Evolutionary conservation across 2,329 filamentous ascomycete species (phyloP).

Genomic region (Clonostachys solani): DNA sequence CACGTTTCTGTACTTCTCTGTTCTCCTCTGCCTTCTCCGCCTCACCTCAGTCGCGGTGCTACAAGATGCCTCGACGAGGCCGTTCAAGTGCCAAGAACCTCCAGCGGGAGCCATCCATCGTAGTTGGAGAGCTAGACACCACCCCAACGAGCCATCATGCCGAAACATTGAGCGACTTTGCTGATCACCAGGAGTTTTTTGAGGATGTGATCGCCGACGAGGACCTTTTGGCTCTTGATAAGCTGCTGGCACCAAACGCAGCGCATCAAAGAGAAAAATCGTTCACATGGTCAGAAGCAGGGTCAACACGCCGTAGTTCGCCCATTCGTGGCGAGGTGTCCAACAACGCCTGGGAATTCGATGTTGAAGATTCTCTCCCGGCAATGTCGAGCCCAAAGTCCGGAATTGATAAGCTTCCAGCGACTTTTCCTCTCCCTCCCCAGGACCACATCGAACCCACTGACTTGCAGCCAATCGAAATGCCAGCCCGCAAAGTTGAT

Average conservation of each 20-base stretch:
- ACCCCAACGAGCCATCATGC: constrained; percentile 20
- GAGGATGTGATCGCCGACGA: constrained; percentile 15
- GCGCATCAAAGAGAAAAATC: neutral
- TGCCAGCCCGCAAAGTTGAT: constrained; percentile 5
- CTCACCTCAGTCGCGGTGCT: neutral
- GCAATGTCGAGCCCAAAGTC: constrained; percentile 1
- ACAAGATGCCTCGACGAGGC: neutral
- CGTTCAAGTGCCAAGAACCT: constrained; percentile 3
- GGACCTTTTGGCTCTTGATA: constrained; percentile 13
- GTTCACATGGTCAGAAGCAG: constrained; percentile 21
- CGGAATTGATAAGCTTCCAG: constrained; percentile 1
- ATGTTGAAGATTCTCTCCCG: constrained; percentile 2
- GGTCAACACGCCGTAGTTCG: constrained; percentile 21
- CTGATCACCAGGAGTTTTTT: constrained; percentile 5
- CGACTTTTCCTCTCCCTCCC: neutral
- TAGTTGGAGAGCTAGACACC: constrained; percentile 23
- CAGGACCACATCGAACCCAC: neutral
- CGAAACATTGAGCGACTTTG: constrained; percentile 2
- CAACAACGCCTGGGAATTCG: constrained; percentile 9
- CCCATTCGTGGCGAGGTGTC: constrained; percentile 8
- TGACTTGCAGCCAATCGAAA: neutral
- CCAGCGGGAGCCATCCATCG: constrained; percentile 6
- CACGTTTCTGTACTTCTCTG: too few species aligned
- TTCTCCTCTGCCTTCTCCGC: too few species aligned
- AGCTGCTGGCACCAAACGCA: constrained; percentile 4